Conservation (phyloP, 2,329 filamentous ascomycete genomes). For the Corinectria fuckeliana region DNA sequence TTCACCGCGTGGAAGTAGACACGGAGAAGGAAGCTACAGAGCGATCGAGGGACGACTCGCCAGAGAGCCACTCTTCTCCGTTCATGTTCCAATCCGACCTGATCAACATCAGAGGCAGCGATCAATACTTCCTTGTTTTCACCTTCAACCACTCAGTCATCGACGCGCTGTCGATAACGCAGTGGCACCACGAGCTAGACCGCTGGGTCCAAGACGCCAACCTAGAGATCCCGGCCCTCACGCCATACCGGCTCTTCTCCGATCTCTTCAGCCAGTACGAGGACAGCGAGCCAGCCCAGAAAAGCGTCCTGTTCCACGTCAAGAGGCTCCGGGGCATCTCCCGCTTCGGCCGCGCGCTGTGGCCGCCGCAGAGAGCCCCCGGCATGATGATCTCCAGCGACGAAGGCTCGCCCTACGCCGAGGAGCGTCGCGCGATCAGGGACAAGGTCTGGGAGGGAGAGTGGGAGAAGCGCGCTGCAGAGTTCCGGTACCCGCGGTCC, state of each 20-base stretch:
- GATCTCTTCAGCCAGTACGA: conserved; percentile 43
- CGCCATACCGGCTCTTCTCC: conserved; percentile 41
- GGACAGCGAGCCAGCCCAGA: conserved; percentile 37
- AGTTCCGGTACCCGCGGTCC: conserved; percentile 42
- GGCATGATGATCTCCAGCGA: conserved; percentile 45
- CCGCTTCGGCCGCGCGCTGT: conserved; percentile 39
- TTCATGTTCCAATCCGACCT: conserved; percentile 43
- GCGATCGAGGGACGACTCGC: conserved; percentile 29
- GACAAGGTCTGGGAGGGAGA: conserved; percentile 39
- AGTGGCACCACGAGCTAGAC: conserved; percentile 44
- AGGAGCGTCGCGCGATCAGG: conserved; percentile 32
- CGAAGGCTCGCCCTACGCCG: conserved; percentile 19
- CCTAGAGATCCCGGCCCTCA: conserved; percentile 27
- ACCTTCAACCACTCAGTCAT: conserved; percentile 46
- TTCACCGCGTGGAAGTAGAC: conserved; percentile 32
- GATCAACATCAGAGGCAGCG: conserved; percentile 26
- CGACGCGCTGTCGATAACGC: conserved; percentile 43
- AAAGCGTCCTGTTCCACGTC: conserved; percentile 41
- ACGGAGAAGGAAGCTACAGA: conserved; percentile 31
- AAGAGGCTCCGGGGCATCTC: conserved; percentile 45
- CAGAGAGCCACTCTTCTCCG: conserved; percentile 24
- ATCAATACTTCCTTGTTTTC: conserved; percentile 33
- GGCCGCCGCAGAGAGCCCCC: conserved; percentile 43
- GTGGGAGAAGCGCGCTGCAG: conserved; percentile 34
- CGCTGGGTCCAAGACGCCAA: conserved; percentile 35